phyloP scores from a whole-genome alignment of 2,329 filamentous ascomycete genomes.

The Triangularia setosa region DNA sequence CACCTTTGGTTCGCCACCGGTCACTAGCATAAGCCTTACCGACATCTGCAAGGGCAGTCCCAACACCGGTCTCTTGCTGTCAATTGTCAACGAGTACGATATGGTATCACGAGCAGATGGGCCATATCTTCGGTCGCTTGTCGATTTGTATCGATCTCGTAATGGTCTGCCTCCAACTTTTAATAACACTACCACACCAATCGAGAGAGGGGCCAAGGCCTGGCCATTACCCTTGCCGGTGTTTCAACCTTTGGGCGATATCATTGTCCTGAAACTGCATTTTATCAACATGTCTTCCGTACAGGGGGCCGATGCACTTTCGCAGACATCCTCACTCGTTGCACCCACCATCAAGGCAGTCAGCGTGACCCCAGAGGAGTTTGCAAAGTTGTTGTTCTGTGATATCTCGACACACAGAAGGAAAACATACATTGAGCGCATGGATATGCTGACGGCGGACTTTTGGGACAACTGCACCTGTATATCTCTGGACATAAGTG shows the following conservation, averaged over 20 bases:
- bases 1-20: slow-evolving; percentile 6
- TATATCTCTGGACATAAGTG: neutral
- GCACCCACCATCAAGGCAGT: neutral
- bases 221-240: slow-evolving; percentile 6
- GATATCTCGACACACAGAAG: slow-evolving; percentile 6
- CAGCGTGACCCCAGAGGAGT: neutral
- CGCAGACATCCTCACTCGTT: neutral
- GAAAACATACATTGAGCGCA: slow-evolving; percentile 6
- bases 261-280: slow-evolving; percentile 1
- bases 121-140: slow-evolving; percentile 2
- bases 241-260: slow-evolving; percentile 4
- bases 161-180: neutral
- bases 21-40: neutral
- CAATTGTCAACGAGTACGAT: slow-evolving; percentile 11
- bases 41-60: neutral
- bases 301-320: neutral
- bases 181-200: neutral
- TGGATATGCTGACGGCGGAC: neutral
- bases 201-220: neutral
- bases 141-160: slow-evolving; percentile 8
- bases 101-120: slow-evolving; percentile 9
- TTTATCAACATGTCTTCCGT: neutral
- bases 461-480: neutral
- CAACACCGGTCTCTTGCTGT: neutral
- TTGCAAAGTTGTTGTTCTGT: slow-evolving; percentile 7